Evolutionary conservation across 805 yeast genomes (phyloP), one percentile per base, ranked within the genome.

Genomic region (Blastobotrys muscicola): DNA sequence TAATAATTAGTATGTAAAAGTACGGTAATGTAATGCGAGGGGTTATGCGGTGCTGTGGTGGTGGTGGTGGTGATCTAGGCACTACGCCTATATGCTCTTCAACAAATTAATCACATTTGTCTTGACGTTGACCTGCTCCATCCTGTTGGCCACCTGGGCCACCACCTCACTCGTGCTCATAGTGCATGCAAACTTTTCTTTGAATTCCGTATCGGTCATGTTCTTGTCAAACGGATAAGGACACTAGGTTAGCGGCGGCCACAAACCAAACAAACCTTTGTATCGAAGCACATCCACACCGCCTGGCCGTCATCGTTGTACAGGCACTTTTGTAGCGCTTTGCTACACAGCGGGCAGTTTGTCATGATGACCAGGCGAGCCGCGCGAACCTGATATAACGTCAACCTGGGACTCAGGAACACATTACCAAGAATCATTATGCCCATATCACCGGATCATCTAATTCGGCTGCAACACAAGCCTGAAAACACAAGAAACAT

Each of bases 401-500:
- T 8, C 14, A 16, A 33, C 36, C 15, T 8, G 36, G 10, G 14
- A 33, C 35, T 11, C n/a, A 8, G 32, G 11, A 29, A 29, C 8
- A 29, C 10, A 8, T 29, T 29, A 8, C 10, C 32, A 8, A 8
- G 7, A n/a, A 33, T 8, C 8, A 33, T 33, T 33, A 62, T 62
- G 66, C 59, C 65, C 3, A 54, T 85, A 16, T 72, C 84, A 2
- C 70, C 82, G 4, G 80, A 76, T 33, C 78, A 80, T 29, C 72
- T 86, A 30, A 70, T 74, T 29, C 62, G 75, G 50, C 66, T 87
- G 13, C 97, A 90, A 61, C 70, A 70, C 51, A 75, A 82, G 50
- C 78, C 94, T 0, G 65, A 72, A 11, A 68, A 76, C 48, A 78
- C 90, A 29, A 72, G 98, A 48, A 92, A 92, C 62, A 85, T 92